Conservation (phyloP, 805 yeast species). For the Zygotorulaspora chibaensis region DNA sequence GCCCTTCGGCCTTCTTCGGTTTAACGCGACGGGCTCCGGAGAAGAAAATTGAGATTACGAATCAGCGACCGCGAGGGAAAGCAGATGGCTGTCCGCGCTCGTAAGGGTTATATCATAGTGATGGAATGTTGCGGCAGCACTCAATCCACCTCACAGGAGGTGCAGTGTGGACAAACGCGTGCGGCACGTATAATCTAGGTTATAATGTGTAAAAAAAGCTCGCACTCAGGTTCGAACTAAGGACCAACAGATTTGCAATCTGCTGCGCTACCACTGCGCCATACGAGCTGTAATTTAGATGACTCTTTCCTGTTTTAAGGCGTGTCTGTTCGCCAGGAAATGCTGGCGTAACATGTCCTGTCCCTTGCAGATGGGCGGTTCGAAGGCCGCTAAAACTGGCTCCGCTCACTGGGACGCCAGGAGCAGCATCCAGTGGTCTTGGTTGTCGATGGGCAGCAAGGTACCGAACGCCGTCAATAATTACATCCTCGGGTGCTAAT, state of each 20-base stretch:
- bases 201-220: slow-evolving; percentile 41
- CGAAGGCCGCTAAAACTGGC: too few species aligned
- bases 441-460: too few species aligned
- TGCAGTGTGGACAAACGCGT: background rate
- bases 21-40: background rate
- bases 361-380: too few species aligned
- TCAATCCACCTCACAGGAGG: background rate
- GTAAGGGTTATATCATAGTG: background rate
- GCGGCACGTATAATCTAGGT: too few species aligned
- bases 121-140: background rate
- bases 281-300: slow-evolving; percentile 45
- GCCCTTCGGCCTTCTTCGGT: background rate
- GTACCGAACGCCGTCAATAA: too few species aligned
- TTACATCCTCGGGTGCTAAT: too few species aligned
- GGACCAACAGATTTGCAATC: slow-evolving; percentile 99
- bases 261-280: slow-evolving; percentile 99
- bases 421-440: too few species aligned
- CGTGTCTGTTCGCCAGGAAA: too few species aligned
- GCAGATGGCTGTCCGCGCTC: background rate
- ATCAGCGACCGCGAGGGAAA: background rate
- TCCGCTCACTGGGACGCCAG: too few species aligned
- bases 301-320: too few species aligned
- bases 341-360: too few species aligned
- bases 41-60: background rate
- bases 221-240: slow-evolving; percentile 93